A percentile compares a stretch with the other conserved stretches of the same genome.
phyloP scores from a whole-genome alignment of 2,329 filamentous ascomycete species.

The Pseudocercospora fuligena region DNA sequence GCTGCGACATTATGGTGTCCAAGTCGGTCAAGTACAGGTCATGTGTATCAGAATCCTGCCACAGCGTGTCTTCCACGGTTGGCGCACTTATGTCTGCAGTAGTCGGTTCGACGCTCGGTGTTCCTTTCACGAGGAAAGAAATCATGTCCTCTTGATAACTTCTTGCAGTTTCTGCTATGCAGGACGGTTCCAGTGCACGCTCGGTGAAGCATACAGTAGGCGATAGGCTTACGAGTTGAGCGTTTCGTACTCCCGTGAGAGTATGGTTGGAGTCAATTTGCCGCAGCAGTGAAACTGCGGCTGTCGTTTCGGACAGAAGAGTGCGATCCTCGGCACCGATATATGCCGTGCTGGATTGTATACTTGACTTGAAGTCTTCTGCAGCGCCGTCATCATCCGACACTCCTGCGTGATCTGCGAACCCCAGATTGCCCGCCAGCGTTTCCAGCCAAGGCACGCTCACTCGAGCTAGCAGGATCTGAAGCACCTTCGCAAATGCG shows the following conservation, averaged over 20 bases:
- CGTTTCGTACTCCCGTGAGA: background rate
- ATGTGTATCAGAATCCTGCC: background rate
- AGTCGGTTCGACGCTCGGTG: background rate
- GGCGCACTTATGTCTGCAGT: background rate
- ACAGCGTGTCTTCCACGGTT: background rate
- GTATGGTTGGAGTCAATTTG: background rate
- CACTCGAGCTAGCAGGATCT: constrained; percentile 29
- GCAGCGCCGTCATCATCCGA: background rate
- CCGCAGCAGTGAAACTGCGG: background rate
- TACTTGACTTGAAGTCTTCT: background rate
- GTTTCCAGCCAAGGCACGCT: constrained; percentile 36
- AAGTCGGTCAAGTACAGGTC: background rate
- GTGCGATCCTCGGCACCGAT: background rate
- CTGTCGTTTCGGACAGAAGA: background rate
- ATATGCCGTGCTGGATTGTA: background rate
- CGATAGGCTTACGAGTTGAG: background rate
- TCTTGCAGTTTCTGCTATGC: background rate
- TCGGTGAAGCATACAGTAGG: background rate
- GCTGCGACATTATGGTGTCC: background rate
- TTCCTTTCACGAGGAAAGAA: background rate
- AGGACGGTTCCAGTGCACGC: background rate
- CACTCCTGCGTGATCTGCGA: constrained; percentile 7
- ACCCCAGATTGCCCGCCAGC: constrained; percentile 30
- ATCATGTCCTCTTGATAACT: background rate
- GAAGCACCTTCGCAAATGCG: constrained; percentile 24